phyloP scores from a whole-genome alignment of 208 protist species.

The Crithidia mellificae region DNA sequence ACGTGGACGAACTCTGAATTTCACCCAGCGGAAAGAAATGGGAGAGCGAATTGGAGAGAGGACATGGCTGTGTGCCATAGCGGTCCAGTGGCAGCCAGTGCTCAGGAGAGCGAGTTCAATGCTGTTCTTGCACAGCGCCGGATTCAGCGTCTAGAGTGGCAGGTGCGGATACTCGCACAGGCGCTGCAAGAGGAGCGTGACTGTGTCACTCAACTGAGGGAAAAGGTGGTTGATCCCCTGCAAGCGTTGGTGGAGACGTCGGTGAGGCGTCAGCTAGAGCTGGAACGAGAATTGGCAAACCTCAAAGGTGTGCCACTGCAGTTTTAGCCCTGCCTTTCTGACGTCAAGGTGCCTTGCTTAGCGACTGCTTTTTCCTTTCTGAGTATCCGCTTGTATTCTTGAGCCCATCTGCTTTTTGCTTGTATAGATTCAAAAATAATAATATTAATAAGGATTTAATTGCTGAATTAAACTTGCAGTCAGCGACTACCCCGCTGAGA shows the following conservation, averaged over 20 bases:
- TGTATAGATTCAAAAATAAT: no score
- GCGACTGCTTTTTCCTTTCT: no score
- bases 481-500: no score
- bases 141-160: conserved; percentile 25
- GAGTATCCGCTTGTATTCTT: no score
- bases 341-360: no score
- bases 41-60: not conserved
- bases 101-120: not conserved
- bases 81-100: no score
- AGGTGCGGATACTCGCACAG: conserved; percentile 23
- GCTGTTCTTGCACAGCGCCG: not conserved
- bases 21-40: not conserved
- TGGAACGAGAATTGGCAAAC: conserved; percentile 14
- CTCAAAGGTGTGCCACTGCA: not conserved
- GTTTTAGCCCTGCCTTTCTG: not conserved
- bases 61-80: no score
- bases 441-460: no score
- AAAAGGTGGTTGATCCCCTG: conserved; percentile 23
- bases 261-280: conserved; percentile 15
- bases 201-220: conserved; percentile 7
- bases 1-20: not conserved
- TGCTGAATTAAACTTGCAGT: no score
- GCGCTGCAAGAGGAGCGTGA: conserved; percentile 17
- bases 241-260: conserved; percentile 16
- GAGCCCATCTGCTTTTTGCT: no score